Conservation (phyloP, 2,329 filamentous ascomycete genomes). For the Pochonia chlamydosporia region DNA sequence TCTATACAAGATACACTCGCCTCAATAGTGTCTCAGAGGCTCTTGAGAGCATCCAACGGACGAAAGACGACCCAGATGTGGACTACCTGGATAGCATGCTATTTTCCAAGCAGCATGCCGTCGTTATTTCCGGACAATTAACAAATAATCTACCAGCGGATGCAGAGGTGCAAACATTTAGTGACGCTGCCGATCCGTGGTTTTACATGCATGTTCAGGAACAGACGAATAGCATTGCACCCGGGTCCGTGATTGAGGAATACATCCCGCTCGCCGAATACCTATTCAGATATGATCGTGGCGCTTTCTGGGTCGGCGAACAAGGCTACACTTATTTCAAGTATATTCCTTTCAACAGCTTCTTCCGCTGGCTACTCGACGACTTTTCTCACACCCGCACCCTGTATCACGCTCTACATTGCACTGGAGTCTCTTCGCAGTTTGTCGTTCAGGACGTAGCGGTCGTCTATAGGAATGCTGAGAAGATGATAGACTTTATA, state of each 20-base stretch:
- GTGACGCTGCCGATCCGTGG: neutral
- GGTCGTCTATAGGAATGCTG: conserved; percentile 20
- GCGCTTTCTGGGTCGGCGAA: conserved; percentile 48
- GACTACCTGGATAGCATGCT: neutral
- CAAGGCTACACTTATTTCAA: conserved; percentile 45
- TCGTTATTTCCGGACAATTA: neutral
- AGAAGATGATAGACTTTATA: conserved; percentile 21
- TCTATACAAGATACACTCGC: conserved; percentile 43
- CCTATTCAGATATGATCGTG: conserved; percentile 52
- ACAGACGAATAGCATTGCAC: conserved; percentile 14
- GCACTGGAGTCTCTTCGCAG: conserved; percentile 38
- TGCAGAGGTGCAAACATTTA: neutral
- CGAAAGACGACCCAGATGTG: neutral
- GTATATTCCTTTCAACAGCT: conserved; percentile 41
- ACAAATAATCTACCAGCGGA: neutral
- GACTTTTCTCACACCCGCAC: conserved; percentile 47
- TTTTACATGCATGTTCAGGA: neutral
- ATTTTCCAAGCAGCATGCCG: neutral
- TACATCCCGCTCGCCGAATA: conserved; percentile 44
- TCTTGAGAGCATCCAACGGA: conserved; percentile 25
- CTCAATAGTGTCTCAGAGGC: conserved; percentile 22
- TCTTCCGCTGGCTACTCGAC: conserved; percentile 44
- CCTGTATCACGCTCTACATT: conserved; percentile 47
- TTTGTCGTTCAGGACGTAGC: conserved; percentile 46
- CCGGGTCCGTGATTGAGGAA: conserved; percentile 13